A percentile compares a stretch with the other conserved stretches of the same genome.
phyloP scores from a whole-genome alignment of 1,284 basidiomycete genomes.

The Mycosarcoma mackinlayi region DNA sequence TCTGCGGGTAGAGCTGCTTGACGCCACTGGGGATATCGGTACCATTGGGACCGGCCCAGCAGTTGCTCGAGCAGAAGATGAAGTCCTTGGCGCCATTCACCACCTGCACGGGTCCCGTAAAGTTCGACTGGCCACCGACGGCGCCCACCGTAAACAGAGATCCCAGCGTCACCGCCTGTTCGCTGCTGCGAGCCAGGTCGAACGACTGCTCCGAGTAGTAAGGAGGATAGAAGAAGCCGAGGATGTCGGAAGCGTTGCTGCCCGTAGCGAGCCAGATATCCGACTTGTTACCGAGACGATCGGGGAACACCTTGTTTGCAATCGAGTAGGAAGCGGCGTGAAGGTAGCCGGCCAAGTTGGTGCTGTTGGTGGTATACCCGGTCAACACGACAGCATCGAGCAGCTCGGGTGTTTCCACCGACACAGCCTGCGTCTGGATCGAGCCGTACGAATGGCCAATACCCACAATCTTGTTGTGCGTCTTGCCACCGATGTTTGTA shows the following conservation, averaged over 20 bases:
- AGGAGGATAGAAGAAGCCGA: conserved; percentile 69
- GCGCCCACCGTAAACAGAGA: conserved; percentile 61
- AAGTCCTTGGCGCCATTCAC: conserved; percentile 70
- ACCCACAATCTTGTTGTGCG: conserved; percentile 53
- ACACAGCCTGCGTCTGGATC: conserved; percentile 58
- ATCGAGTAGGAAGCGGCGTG: conserved; percentile 62
- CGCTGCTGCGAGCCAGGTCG: conserved; percentile 48
- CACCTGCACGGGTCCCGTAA: conserved; percentile 68
- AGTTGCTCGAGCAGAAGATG: conserved; percentile 65
- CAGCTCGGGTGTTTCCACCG: conserved; percentile 51
- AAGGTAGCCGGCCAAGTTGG: conserved; percentile 51
- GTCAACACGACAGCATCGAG: conserved; percentile 68
- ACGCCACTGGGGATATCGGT: conserved; percentile 23
- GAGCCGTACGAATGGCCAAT: conserved; percentile 45
- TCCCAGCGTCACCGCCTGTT: conserved; percentile 67
- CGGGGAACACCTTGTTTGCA: conserved; percentile 58
- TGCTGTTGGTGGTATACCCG: conserved; percentile 63
- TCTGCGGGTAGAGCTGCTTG: conserved; percentile 42
- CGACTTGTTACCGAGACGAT: conserved; percentile 29
- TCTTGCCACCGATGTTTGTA: conserved; percentile 34
- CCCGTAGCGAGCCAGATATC: conserved; percentile 57
- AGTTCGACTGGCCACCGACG: conserved; percentile 58
- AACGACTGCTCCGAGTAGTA: conserved; percentile 66
- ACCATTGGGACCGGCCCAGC: conserved; percentile 50
- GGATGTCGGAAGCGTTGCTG: conserved; percentile 64